A percentile compares a stretch with the other conserved stretches of the same genome.
These are phyloP conservation scores for Phytophthora nicotianae DNA, from an alignment of 352 stramenopile species.

Conservation along the genomic window DNA sequence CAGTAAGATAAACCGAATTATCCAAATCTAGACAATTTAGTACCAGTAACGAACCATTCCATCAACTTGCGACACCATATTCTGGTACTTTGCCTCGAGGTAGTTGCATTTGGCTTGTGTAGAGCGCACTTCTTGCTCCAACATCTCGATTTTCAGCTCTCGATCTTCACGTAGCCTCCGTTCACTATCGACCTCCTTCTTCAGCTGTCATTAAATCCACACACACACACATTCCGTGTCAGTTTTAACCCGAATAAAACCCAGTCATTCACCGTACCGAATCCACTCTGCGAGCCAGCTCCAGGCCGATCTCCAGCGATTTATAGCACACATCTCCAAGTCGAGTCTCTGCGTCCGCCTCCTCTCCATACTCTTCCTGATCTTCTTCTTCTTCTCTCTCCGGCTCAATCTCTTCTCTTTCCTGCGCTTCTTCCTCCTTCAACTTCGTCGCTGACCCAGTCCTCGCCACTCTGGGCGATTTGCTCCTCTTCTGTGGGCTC, in stretches of 20 bases:
- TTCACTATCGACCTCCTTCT: slow-evolving; percentile 36
- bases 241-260: not conserved
- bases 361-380: slow-evolving; percentile 3
- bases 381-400: slow-evolving; percentile 11
- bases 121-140: slow-evolving; percentile 48
- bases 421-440: slow-evolving; percentile 4
- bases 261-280: slow-evolving; percentile 20
- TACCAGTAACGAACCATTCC: slow-evolving; percentile 34
- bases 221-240: not conserved
- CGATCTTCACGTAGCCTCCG: slow-evolving; percentile 32
- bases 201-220: slow-evolving; percentile 23
- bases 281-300: slow-evolving; percentile 40
- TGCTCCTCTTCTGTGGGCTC: too few species aligned
- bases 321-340: slow-evolving; percentile 50
- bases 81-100: slow-evolving; percentile 47
- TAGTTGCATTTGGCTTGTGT: slow-evolving; percentile 48
- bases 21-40: not conserved
- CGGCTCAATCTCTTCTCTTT: not conserved
- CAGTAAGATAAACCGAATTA: not conserved
- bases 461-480: not conserved
- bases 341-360: slow-evolving; percentile 11
- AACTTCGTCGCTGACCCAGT: slow-evolving; percentile 2
- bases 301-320: slow-evolving; percentile 40
- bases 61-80: slow-evolving; percentile 36
- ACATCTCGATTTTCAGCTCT: slow-evolving; percentile 45